Percentiles rank a stretch among this genome's conserved stretches.
Conservation (phyloP, 768 basidiomycete species). For the Kwoniella pini region DNA sequence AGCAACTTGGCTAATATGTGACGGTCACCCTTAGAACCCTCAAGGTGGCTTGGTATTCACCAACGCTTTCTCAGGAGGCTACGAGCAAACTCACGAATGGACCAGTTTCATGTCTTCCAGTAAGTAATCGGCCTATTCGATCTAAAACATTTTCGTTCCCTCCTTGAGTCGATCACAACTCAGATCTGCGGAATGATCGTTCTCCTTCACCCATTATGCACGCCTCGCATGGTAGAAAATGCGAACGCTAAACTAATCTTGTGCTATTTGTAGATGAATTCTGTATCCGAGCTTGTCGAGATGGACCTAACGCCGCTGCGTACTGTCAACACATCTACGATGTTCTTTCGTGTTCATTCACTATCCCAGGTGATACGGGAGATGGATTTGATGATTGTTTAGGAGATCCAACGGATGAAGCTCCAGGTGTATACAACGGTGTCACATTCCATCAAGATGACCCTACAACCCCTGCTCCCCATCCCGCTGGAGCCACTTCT, state of each 20-base stretch:
- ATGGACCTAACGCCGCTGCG: slow-evolving; percentile 51
- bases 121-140: slow-evolving; percentile 7
- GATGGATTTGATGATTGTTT: slow-evolving; percentile 44
- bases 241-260: too few relatives aligned
- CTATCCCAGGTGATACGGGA: slow-evolving; percentile 39
- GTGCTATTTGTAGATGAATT: slow-evolving; percentile 28
- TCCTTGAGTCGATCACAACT: too few relatives aligned
- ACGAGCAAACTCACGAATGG: slow-evolving; percentile 55
- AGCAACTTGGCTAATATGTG: neutral
- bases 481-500: slow-evolving; percentile 62
- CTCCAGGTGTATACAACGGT: slow-evolving; percentile 55
- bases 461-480: slow-evolving; percentile 56
- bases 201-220: too few relatives aligned
- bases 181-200: too few relatives aligned
- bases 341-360: slow-evolving; percentile 43
- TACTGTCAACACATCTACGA: slow-evolving; percentile 59
- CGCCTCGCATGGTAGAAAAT: too few relatives aligned
- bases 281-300: slow-evolving; percentile 50
- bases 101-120: slow-evolving; percentile 46
- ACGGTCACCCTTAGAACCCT: slow-evolving; percentile 31
- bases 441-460: slow-evolving; percentile 57
- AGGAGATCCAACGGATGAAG: slow-evolving; percentile 39
- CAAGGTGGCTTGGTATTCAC: slow-evolving; percentile 58
- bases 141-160: too few relatives aligned
- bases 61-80: slow-evolving; percentile 54